Evolutionary conservation across 768 basidiomycete genomes (phyloP), one percentile per base, ranked within the genome.

Genomic region (Saitozyma podzolica): DNA sequence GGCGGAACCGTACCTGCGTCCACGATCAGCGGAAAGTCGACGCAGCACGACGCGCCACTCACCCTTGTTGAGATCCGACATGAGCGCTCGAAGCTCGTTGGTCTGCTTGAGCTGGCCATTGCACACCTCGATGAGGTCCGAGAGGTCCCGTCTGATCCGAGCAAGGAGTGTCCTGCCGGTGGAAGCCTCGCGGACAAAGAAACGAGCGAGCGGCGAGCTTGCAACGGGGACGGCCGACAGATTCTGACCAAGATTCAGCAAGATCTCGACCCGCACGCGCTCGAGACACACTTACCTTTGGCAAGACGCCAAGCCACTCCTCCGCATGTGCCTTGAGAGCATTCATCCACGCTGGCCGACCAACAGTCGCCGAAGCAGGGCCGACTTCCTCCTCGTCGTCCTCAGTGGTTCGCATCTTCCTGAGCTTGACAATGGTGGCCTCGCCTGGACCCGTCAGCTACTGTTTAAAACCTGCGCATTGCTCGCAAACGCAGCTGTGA

Each of bases 261-360:
- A 2, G 29, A 29, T 29, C 29, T 29, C 29, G 29, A 29, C 29
- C 2, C 29, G 29, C 29, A 29, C 29, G 29, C 29, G 29, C 29
- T 29, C 29, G 29, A 29, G 5, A 2, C 29, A 29, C 29, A 76
- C 87, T 72, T 72, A 92, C 93, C 49, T 84, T 79, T 43, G 94
- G 95, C 5, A 98, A 78, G 56, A 85, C 83, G 3, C 80, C 81
- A 54, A 93, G 84, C 92, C 93, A 95, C 75, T 91, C 90, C 47
- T 85, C 83, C 75, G 92, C 91, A 47, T 91, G 87, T 58, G 89
- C 88, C 54, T 88, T 83, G 47, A 97, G 82, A 17, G 85, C 83
- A 40, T 89, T 86, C 95, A 98, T 98, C 95, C 95, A 99, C 1
- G 89, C 90, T 19, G 95, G 94, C 74, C 91, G 89, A 14, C 54